A percentile compares a stretch with the other conserved stretches of the same genome.
These are phyloP conservation scores for Claviceps fusiformis DNA, from an alignment of 2,329 filamentous ascomycete genomes.

Conservation along the genomic window DNA sequence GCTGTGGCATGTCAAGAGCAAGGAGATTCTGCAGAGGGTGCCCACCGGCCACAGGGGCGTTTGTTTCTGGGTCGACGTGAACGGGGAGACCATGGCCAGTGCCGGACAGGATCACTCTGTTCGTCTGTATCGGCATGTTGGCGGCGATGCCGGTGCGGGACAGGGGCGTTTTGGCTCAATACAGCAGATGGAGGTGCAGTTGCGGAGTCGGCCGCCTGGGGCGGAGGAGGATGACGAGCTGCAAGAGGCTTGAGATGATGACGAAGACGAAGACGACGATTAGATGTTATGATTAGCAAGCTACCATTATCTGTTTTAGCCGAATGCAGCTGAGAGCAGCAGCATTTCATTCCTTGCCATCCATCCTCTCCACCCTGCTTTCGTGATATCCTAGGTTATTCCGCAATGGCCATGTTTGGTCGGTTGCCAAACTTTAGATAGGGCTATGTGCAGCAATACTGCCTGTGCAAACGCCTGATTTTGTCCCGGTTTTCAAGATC, in stretches of 20 bases:
- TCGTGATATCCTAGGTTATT: not conserved
- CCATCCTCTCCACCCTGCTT: not conserved
- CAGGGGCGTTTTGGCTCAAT: not conserved
- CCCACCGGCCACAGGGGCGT: slow-evolving; percentile 35
- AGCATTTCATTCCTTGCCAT: too few species aligned
- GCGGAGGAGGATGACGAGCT: slow-evolving; percentile 4
- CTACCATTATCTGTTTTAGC: not conserved
- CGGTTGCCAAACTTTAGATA: not conserved
- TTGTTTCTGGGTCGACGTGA: slow-evolving; percentile 52
- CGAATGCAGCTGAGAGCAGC: not conserved
- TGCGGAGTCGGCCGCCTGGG: slow-evolving; percentile 3
- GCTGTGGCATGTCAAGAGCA: slow-evolving; percentile 82
- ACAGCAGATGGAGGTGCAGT: not conserved
- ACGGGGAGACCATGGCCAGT: slow-evolving; percentile 42
- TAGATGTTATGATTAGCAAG: not conserved
- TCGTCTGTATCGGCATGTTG: slow-evolving; percentile 31
- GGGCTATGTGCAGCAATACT: not conserved
- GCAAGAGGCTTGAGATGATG: slow-evolving; percentile 3
- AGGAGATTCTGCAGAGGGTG: slow-evolving; percentile 63
- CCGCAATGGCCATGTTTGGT: not conserved
- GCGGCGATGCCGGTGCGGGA: not conserved
- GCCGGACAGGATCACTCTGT: slow-evolving; percentile 42
- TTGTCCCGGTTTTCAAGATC: not conserved
- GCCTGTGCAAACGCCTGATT: not conserved
- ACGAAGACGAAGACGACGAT: not conserved